Evolutionary conservation across 805 yeast species (phyloP), one percentile per base, ranked within the genome.

Genomic region (Teunomyces barrocoloradensis): DNA sequence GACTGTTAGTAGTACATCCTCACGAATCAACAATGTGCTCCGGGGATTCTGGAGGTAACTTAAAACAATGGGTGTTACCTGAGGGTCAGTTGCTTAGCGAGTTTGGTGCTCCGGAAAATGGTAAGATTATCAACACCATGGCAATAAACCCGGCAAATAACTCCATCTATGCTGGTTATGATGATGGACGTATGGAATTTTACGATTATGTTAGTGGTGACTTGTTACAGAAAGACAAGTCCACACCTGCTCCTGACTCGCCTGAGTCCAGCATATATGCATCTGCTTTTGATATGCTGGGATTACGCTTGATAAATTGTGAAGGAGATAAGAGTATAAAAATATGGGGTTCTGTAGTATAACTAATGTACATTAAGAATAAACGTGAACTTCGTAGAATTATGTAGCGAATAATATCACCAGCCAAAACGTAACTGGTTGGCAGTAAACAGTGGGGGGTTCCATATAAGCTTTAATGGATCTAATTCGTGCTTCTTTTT

Each of bases 361-460:
- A 37, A 21, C 23, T 37, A 37, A 11, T 37, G 40, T 37, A 37
- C 40, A 37, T 23, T 37, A 37, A 27, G 29, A 17, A 37, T 37
- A n/a, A 23, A 23, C 40, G 25, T 37, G 12, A 37, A 21, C 15
- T 21, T 37, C 29, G 28, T 43, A 43, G 18, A 36, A 34, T 35
- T 10, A 10, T 15, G 13, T 33, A 12, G n/a, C 12, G 18, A 32
- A 15, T 15, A 34, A 1, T 34, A 15, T 69, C 68, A 91, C 97
- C 97, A 91, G 3, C 97, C 97, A 68, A 94, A 94, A 58, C 97
- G 77, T 59, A 94, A 73, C 73, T 94, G 98, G 45, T 96, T 91
- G 20, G 97, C 96, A 3, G 97, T 92, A 64, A 86, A 87, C 69
- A 88, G 86, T 0, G 99, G 99, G 6, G 99, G 98, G 54, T 85